These are phyloP conservation scores for Dryas octopetala DNA, from an alignment of 306 rosid species.

Conservation along the genomic window DNA sequence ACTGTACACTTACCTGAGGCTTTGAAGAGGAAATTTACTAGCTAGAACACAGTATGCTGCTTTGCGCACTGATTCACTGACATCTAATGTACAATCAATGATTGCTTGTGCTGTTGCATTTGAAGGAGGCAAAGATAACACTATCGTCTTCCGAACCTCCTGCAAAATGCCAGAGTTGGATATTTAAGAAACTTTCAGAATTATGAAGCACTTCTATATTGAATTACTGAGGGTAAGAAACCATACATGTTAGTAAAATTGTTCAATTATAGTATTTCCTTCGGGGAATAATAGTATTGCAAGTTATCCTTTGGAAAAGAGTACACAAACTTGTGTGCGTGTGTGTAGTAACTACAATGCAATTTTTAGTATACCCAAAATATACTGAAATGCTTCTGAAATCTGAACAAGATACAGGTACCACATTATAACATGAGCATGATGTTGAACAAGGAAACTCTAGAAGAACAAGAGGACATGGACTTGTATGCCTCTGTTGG, in stretches of 20 bases:
- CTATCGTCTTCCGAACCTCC: slow-evolving; percentile 89
- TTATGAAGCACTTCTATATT: neutral
- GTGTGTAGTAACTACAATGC: neutral
- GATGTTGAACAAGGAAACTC: neutral
- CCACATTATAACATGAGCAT: neutral
- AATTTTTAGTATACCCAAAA: neutral
- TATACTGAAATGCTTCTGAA: neutral
- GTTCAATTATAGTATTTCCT: neutral
- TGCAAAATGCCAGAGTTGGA: slow-evolving; percentile 34
- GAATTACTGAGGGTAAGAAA: neutral
- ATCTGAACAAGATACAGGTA: neutral
- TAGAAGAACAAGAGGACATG: neutral
- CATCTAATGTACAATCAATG: slow-evolving; percentile 85
- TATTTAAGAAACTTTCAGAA: neutral
- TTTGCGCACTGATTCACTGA: slow-evolving; percentile 84
- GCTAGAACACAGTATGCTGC: slow-evolving; percentile 86
- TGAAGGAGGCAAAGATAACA: slow-evolving; percentile 89
- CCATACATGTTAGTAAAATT: neutral
- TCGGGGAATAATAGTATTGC: neutral
- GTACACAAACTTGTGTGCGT: neutral
- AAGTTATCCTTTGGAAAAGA: neutral
- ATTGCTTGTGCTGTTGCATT: slow-evolving; percentile 73
- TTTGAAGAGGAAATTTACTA: slow-evolving; percentile 93
- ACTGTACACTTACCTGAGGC: slow-evolving; percentile 67
- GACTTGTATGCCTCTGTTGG: neutral